Base-by-base conservation (phyloP, 2,329 filamentous ascomycete species). In the Hawksworthiomyces lignivorus region DNA sequence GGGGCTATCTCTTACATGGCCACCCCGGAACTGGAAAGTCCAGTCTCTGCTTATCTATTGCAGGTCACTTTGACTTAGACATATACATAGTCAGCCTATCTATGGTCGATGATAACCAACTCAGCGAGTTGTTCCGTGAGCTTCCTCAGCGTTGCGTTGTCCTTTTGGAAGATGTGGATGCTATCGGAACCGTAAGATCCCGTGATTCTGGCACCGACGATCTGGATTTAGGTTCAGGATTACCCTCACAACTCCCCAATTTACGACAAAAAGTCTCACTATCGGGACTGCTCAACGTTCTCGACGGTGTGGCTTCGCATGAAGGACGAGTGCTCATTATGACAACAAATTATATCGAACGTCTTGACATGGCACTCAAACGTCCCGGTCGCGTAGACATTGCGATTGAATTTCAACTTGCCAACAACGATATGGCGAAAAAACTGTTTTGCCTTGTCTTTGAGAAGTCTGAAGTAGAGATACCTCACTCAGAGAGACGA, bases 291-390 rank as follows among this genome's bases (percentile, higher is more conserved):
- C 72, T 94, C 39, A 94, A 94, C 59, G 82, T 83, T 44, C 87
- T 94, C 46, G 86, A 94, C 54, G 84, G 87, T 41, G 84, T 88
- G 1, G 83, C 82, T 1, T 84, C 80, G 4, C 83, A 86, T 52
- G 85, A 90, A 62, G 85, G 84, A 20, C 75, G 84, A 34, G 75
- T 90, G 11, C 72, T 90, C 15, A 80, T 90, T 63, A 87, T 89
- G 82, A 89, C 85, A 0, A 87, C 83, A 24, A 92, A 90, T 60
- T 74, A 78, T 46, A 81, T 82, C 3, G 80, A 89, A 52, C 70
- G 75, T 12, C 73, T 90, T 0, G 84, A 89, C 54, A 72, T 80
- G 34, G 84, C 84, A 0, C 70, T 92, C 6, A 80, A 88, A 37
- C 71, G 84, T 0, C 83, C 85, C 0, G 84, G 84, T 1, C 70